Conservation (phyloP, 768 basidiomycete genomes). For the Candolleomyces eurysporus region DNA sequence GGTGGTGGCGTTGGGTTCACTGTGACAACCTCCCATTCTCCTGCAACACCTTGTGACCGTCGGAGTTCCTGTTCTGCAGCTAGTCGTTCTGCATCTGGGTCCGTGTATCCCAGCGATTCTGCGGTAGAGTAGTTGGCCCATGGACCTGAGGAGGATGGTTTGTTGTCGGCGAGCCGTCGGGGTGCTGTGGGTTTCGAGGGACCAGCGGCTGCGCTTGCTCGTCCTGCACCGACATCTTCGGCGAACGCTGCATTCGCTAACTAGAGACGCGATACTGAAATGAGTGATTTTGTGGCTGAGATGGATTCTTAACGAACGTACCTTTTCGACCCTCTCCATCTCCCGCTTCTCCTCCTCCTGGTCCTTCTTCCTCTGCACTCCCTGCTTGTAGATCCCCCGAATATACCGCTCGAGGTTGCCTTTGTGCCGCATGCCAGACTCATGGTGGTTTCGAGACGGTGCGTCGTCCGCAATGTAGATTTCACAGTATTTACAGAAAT, state of each 20-base stretch:
- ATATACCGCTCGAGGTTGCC: conserved; percentile 94
- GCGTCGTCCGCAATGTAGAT: conserved; percentile 96
- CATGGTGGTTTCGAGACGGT: conserved; percentile 88
- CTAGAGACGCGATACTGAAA: conserved; percentile 30
- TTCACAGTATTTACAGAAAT: conserved; percentile 96
- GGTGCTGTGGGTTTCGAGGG: conserved; percentile 25
- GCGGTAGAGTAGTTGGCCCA: conserved; percentile 88
- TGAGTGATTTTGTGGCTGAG: neutral
- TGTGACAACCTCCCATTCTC: conserved; percentile 64
- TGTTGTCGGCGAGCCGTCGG: conserved; percentile 39
- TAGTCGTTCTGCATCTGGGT: conserved; percentile 69
- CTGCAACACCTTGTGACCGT: conserved; percentile 65
- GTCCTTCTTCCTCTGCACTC: conserved; percentile 85
- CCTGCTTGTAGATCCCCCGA: conserved; percentile 87
- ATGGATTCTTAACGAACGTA: conserved; percentile 23
- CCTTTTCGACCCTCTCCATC: conserved; percentile 84
- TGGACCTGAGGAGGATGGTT: conserved; percentile 50
- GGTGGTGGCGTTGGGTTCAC: conserved; percentile 35
- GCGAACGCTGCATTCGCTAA: conserved; percentile 81
- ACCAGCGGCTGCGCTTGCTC: conserved; percentile 43
- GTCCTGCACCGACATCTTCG: conserved; percentile 71
- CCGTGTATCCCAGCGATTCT: conserved; percentile 74
- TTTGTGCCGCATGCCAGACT: conserved; percentile 90
- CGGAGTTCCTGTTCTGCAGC: conserved; percentile 60
- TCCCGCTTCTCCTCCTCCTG: conserved; percentile 83